Evolutionary conservation across 139 green algal species (phyloP).

Genomic region (Chlorokybus atmophyticus): DNA sequence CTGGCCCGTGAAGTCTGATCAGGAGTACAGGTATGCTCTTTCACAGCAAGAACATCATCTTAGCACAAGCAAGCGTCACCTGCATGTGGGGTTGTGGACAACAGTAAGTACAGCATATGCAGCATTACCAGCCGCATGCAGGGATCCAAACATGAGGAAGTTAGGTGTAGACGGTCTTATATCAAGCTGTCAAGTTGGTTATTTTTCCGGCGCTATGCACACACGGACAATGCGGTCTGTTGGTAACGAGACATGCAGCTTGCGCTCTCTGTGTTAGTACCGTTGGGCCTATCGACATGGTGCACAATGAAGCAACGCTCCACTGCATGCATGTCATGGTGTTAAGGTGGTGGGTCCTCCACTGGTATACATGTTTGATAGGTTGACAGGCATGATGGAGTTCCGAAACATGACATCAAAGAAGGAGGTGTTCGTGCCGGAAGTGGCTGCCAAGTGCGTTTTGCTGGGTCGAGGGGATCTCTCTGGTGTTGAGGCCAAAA

Average conservation of each 20-base stretch:
- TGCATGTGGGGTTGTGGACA: too few species aligned
- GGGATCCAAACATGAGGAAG: too few species aligned
- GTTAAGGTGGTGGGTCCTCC: too few species aligned
- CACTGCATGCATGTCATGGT: too few species aligned
- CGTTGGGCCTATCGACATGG: neutral
- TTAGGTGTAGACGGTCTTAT: constrained; percentile 1
- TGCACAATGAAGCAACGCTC: too few species aligned
- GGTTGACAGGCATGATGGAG: neutral
- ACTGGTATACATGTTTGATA: neutral
- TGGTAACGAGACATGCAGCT: neutral
- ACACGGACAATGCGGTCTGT: neutral
- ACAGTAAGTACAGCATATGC: constrained; percentile 4
- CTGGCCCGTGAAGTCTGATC: constrained; percentile 3
- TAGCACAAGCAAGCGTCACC: too few species aligned
- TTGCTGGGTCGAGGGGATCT: constrained; percentile 6
- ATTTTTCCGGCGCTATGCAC: neutral
- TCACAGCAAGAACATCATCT: too few species aligned
- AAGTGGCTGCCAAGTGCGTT: constrained; percentile 5
- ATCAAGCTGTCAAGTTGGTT: neutral
- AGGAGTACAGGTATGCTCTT: too few species aligned
- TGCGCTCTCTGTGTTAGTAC: neutral
- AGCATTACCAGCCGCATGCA: constrained; percentile 7
- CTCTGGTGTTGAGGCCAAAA: constrained; percentile 3
- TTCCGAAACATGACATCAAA: constrained; percentile 18
- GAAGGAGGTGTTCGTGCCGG: constrained; percentile 23